Percentiles rank a stretch among this genome's conserved stretches.
These are phyloP conservation scores for Termitomyces sp. DNA, from an alignment of 768 basidiomycete genomes.

Conservation along the genomic window DNA sequence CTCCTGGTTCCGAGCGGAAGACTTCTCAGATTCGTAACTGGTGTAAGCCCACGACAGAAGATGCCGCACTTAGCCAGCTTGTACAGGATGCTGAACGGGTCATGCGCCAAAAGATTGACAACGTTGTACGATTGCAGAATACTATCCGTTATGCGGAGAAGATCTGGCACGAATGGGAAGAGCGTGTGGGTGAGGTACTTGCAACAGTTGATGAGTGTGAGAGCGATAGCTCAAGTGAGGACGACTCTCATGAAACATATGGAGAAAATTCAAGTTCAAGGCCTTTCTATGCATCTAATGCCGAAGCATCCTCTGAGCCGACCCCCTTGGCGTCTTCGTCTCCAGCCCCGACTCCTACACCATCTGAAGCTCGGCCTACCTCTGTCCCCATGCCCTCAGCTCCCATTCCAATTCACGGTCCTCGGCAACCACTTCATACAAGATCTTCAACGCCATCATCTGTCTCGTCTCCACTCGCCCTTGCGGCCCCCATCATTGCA, in stretches of 20 bases:
- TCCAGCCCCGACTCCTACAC: constrained; percentile 27
- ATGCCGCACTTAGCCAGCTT: constrained; percentile 76
- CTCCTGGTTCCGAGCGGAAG: constrained; percentile 84
- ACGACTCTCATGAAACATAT: constrained; percentile 26
- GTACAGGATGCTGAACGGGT: constrained; percentile 84
- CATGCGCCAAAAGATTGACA: constrained; percentile 91
- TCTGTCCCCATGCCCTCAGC: constrained; percentile 20
- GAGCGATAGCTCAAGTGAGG: constrained; percentile 38
- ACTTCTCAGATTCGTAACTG: constrained; percentile 80
- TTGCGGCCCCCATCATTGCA: constrained; percentile 81
- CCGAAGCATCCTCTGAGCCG: constrained; percentile 48
- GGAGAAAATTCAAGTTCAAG: constrained; percentile 51
- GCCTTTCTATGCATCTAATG: constrained; percentile 45
- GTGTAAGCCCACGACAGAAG: constrained; percentile 81
- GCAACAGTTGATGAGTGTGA: constrained; percentile 43
- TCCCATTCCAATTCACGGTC: constrained; percentile 22
- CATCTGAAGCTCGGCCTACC: constrained; percentile 24
- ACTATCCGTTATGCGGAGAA: constrained; percentile 97
- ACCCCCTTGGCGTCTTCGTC: constrained; percentile 64
- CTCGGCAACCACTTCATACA: constrained; percentile 54
- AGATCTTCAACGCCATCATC: constrained; percentile 87
- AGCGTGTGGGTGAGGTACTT: constrained; percentile 68
- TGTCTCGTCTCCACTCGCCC: constrained; percentile 79
- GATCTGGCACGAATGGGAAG: constrained; percentile 96
- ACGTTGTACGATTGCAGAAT: constrained; percentile 93